These are phyloP conservation scores for Nothopassalora personata DNA, from an alignment of 2,329 filamentous ascomycete species.

Conservation along the genomic window DNA sequence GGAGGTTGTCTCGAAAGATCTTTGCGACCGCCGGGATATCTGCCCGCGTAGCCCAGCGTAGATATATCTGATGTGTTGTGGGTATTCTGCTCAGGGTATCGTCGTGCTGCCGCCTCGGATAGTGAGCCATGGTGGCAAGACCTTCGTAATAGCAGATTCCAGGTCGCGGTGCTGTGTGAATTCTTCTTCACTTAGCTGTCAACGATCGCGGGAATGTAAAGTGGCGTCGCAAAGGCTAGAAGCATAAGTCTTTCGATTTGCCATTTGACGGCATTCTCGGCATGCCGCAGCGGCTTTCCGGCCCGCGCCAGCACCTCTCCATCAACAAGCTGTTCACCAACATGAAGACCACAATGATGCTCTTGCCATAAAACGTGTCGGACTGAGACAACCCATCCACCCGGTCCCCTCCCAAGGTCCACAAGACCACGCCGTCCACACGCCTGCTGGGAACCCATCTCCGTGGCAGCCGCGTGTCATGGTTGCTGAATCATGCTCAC, in stretches of 20 bases:
- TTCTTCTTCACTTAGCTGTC: too few relatives aligned
- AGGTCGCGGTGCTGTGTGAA: too few relatives aligned
- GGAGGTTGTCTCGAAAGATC: constrained; percentile 3
- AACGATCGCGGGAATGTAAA: too few relatives aligned
- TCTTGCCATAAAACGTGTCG: not conserved
- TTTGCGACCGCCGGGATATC: constrained; percentile 15
- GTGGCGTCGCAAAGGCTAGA: too few relatives aligned
- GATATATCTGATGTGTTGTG: not conserved
- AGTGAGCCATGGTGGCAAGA: not conserved
- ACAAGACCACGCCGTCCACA: not conserved
- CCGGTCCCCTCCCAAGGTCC: not conserved
- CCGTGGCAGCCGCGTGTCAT: not conserved
- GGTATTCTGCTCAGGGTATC: not conserved
- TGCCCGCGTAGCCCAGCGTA: constrained; percentile 17
- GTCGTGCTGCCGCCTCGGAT: not conserved
- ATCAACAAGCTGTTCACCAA: not conserved
- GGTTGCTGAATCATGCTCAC: not conserved
- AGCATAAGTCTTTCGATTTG: too few relatives aligned
- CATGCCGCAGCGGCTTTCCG: too few relatives aligned
- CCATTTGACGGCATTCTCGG: too few relatives aligned
- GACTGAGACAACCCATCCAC: not conserved
- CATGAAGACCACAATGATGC: not conserved
- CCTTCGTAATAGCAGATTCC: too few relatives aligned
- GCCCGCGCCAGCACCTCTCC: not conserved
- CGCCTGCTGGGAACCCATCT: too few relatives aligned